These are phyloP conservation scores for Clarireedia monteithiana DNA, from an alignment of 2,329 filamentous ascomycete species.

Conservation along the genomic window DNA sequence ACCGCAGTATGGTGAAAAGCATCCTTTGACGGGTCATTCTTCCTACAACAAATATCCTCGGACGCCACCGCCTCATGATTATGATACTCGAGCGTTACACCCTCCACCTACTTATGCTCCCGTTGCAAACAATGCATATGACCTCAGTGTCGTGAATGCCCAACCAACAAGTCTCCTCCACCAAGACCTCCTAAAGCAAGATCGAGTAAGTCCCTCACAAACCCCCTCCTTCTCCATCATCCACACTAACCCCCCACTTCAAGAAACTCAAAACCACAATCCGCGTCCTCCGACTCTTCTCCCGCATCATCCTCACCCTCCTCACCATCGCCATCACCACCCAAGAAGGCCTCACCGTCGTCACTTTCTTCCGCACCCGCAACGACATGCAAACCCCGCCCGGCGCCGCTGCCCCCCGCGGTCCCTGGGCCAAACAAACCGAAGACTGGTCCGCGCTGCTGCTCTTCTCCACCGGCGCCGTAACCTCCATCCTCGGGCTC, in stretches of 20 bases:
- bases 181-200: neutral
- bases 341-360: neutral
- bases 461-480: slow-evolving; percentile 10
- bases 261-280: neutral
- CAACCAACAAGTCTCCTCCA: neutral
- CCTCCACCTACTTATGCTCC: neutral
- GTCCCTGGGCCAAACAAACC: neutral
- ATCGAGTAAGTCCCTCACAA: neutral
- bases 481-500: slow-evolving; percentile 12
- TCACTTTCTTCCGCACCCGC: neutral
- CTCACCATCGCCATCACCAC: neutral
- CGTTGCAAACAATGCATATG: neutral
- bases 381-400: neutral
- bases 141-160: neutral
- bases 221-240: neutral
- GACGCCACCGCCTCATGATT: neutral
- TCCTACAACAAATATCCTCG: neutral
- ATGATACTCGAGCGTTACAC: neutral
- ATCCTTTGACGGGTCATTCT: neutral
- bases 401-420: neutral
- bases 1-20: neutral
- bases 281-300: neutral
- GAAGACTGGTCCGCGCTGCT: slow-evolving; percentile 14
- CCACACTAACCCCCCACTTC: too few species aligned
- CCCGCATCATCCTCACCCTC: neutral